A percentile compares a stretch with the other conserved stretches of the same genome.
Conservation (phyloP, 805 yeast species). For the Ogataea pini region DNA sequence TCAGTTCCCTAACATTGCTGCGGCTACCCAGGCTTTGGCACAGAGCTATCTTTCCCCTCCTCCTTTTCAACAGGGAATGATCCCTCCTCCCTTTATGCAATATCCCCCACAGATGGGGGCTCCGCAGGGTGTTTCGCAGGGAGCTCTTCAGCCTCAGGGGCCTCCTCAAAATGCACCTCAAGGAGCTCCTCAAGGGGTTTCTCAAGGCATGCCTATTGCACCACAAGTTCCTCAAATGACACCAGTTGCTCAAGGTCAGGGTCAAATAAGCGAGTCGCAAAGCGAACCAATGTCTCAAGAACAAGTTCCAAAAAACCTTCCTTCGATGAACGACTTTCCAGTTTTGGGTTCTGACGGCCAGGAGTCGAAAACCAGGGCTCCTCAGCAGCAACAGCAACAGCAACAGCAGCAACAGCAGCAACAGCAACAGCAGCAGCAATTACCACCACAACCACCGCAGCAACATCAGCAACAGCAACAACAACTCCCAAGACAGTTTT, state of each 20-base stretch:
- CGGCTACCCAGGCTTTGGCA: conserved; percentile 36
- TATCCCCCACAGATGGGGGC: conserved; percentile 19
- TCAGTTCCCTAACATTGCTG: conserved; percentile 33
- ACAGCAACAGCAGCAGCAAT: conserved; percentile 10
- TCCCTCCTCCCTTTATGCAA: conserved; percentile 27
- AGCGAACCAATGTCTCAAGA: conserved; percentile 10
- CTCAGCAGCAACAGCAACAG: conserved; percentile 10
- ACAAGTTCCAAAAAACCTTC: conserved; percentile 25
- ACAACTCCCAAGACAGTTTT: conserved; percentile 6
- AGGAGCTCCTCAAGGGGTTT: neutral
- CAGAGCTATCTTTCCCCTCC: conserved; percentile 33
- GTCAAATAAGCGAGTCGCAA: conserved; percentile 16
- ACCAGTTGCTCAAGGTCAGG: conserved; percentile 10
- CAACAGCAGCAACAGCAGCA: conserved; percentile 9
- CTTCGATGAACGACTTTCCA: conserved; percentile 27
- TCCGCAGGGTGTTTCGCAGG: conserved; percentile 15
- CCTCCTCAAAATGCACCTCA: neutral
- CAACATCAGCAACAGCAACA: conserved; percentile 12
- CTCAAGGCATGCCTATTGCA: conserved; percentile 19
- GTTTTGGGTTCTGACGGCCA: conserved; percentile 16
- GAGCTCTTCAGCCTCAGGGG: conserved; percentile 22
- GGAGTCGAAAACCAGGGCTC: conserved; percentile 3
- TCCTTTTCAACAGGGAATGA: conserved; percentile 27
- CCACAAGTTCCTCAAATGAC: conserved; percentile 13
- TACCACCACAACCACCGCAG: conserved; percentile 7